Percentiles rank a stretch among this genome's conserved stretches.
Evolutionary conservation across 2,329 filamentous ascomycete species (phyloP).

Genomic region (Tetracladium maxilliforme): DNA sequence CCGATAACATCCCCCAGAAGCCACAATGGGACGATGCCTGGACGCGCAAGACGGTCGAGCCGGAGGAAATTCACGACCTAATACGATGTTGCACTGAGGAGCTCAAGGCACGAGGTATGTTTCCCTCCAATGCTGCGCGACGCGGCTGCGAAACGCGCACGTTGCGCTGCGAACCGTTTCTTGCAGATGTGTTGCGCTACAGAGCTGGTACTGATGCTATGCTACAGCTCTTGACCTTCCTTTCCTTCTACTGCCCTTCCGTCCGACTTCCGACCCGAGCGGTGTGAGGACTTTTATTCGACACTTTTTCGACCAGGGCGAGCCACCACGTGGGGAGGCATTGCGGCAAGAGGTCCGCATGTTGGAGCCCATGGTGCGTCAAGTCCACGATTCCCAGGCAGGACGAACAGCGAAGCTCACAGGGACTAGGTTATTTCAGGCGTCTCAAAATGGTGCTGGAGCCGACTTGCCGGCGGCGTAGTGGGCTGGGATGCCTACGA

Average conservation of each 20-base stretch:
- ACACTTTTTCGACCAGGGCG: slow-evolving; percentile 69
- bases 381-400: too few species aligned
- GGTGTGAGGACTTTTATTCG: slow-evolving; percentile 84
- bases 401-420: slow-evolving; percentile 10
- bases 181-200: slow-evolving; percentile 1
- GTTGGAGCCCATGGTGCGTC: slow-evolving; percentile 85
- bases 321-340: slow-evolving; percentile 46
- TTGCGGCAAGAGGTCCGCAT: slow-evolving; percentile 80
- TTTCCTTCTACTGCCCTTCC: slow-evolving; percentile 87
- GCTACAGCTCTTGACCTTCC: slow-evolving; percentile 68
- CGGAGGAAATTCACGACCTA: slow-evolving; percentile 83
- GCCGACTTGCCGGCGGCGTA: slow-evolving; percentile 74
- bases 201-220: neutral
- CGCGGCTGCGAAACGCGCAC: too few species aligned
- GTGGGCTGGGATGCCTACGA: slow-evolving; percentile 97
- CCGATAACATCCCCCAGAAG: slow-evolving; percentile 44
- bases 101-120: slow-evolving; percentile 83
- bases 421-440: slow-evolving; percentile 66
- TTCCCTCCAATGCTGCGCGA: too few species aligned
- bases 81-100: slow-evolving; percentile 75
- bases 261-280: slow-evolving; percentile 82
- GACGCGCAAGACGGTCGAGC: slow-evolving; percentile 65
- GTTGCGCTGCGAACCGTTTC: too few species aligned
- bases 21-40: slow-evolving; percentile 82
- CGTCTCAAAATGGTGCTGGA: slow-evolving; percentile 98